Percentiles rank a stretch among this genome's conserved stretches.
These are phyloP conservation scores for Salix udensis DNA, from an alignment of 345 rosid species.

Conservation along the genomic window DNA sequence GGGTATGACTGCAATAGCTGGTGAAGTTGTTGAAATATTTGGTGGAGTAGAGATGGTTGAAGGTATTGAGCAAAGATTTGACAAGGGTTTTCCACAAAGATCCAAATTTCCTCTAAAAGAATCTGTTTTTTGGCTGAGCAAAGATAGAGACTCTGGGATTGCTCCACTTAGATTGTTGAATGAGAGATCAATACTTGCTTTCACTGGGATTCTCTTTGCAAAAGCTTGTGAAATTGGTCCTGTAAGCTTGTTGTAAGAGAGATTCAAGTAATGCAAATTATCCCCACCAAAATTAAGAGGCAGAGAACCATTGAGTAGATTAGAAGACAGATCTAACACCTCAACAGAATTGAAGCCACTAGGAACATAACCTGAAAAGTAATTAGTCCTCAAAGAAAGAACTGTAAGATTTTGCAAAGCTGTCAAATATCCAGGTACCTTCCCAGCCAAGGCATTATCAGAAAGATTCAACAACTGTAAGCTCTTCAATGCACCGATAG, in stretches of 20 bases:
- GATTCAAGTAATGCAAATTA: conserved; percentile 51
- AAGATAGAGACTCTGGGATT: conserved; percentile 53
- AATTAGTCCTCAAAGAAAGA: conserved; percentile 58
- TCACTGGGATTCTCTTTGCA: conserved; percentile 48
- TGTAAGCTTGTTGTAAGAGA: conserved; percentile 69
- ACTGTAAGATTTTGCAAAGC: conserved; percentile 53
- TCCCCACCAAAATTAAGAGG: conserved; percentile 58
- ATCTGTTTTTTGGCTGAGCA: conserved; percentile 53
- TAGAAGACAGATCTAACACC: conserved; percentile 74
- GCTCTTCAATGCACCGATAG: conserved; percentile 33
- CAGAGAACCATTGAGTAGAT: conserved; percentile 63
- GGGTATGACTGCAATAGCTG: conserved; percentile 92
- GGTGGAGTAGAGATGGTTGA: conserved; percentile 76
- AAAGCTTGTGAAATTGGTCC: conserved; percentile 58
- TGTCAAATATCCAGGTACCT: conserved; percentile 46
- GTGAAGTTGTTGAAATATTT: conserved; percentile 53
- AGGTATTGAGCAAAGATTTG: conserved; percentile 69
- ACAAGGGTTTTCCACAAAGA: conserved; percentile 81
- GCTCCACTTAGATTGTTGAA: conserved; percentile 84
- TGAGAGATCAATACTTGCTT: conserved; percentile 65
- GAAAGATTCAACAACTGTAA: conserved; percentile 69
- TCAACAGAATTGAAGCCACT: conserved; percentile 49
- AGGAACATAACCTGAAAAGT: conserved; percentile 57
- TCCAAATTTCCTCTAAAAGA: conserved; percentile 58
- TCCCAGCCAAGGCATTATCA: conserved; percentile 66